A percentile compares a stretch with the other conserved stretches of the same genome.
These are phyloP conservation scores for Ophiostoma fasciatum DNA, from an alignment of 2,329 filamentous ascomycete species.

Conservation along the genomic window DNA sequence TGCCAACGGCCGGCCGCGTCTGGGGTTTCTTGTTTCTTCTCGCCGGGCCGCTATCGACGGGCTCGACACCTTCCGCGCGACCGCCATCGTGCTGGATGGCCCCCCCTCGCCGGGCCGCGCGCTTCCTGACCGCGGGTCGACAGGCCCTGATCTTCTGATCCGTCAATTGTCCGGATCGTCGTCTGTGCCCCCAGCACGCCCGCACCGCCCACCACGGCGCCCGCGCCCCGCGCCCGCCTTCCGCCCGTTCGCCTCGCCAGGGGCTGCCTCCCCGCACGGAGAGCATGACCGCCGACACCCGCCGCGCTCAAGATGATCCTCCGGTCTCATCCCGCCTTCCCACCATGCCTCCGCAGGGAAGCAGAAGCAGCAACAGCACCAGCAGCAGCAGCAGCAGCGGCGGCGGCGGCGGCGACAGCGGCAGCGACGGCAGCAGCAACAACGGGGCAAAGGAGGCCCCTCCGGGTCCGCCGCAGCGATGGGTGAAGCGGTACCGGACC, in stretches of 20 bases:
- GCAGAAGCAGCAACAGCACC: constrained; percentile 9
- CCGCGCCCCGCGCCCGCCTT: too few species aligned
- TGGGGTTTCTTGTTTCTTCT: too few species aligned
- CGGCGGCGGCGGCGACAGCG: constrained; percentile 1
- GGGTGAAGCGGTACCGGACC: constrained; percentile 64
- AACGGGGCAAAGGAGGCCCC: background rate
- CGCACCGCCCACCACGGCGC: too few species aligned
- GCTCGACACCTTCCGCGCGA: too few species aligned
- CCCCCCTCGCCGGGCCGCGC: too few species aligned
- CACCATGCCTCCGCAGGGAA: constrained; percentile 26
- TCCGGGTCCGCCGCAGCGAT: constrained; percentile 20
- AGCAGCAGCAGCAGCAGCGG: constrained; percentile 10
- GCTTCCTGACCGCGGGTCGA: too few species aligned
- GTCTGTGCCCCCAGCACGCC: too few species aligned
- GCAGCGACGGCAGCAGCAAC: constrained; percentile 6
- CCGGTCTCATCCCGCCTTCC: constrained; percentile 20
- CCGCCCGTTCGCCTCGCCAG: background rate
- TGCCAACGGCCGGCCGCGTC: too few species aligned
- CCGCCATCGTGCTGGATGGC: too few species aligned
- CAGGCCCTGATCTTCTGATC: too few species aligned
- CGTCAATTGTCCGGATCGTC: too few species aligned
- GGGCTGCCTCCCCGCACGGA: constrained; percentile 7
- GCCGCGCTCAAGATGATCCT: constrained; percentile 28
- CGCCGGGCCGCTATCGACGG: too few species aligned
- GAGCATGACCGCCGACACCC: constrained; percentile 24